Conservation (phyloP, 2,329 filamentous ascomycete genomes). For the Hypoxylon sp. region DNA sequence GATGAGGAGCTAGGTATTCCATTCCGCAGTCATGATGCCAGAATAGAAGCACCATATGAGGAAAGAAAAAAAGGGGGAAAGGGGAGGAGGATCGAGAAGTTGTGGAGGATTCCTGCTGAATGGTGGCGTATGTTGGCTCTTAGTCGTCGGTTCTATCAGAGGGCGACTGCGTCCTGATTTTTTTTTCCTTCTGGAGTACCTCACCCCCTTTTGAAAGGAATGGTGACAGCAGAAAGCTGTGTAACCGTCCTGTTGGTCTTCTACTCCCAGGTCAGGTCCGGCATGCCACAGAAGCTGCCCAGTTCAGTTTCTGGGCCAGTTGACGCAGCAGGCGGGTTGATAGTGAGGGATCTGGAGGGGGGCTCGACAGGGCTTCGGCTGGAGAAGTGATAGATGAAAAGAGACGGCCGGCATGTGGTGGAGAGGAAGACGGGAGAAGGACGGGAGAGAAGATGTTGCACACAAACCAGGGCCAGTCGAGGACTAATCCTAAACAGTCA, state of each 20-base stretch:
- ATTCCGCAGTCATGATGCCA: constrained; percentile 12
- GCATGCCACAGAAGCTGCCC: constrained; percentile 15
- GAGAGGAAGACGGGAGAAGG: no score
- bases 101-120: constrained; percentile 20
- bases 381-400: constrained; percentile 32
- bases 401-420: constrained; percentile 27
- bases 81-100: constrained; percentile 12
- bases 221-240: constrained; percentile 17
- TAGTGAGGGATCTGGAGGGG: constrained; percentile 14
- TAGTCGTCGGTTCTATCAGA: constrained; percentile 21
- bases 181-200: constrained; percentile 9
- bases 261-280: constrained; percentile 17
- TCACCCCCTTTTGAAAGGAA: constrained; percentile 21
- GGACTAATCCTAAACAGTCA: constrained; percentile 35
- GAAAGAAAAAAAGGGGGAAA: neutral
- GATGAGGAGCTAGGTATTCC: constrained; percentile 16
- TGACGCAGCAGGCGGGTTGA: constrained; percentile 15
- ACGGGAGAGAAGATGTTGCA: constrained; percentile 28
- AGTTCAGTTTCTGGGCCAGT: constrained; percentile 16
- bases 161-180: constrained; percentile 12
- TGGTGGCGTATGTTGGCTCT: constrained; percentile 13
- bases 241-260: constrained; percentile 6
- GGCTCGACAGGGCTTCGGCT: constrained; percentile 24
- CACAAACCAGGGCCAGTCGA: constrained; percentile 26
- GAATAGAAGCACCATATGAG: constrained; percentile 11